Conservation (phyloP, 257 asterid species). For the Ilex aquifolium region DNA sequence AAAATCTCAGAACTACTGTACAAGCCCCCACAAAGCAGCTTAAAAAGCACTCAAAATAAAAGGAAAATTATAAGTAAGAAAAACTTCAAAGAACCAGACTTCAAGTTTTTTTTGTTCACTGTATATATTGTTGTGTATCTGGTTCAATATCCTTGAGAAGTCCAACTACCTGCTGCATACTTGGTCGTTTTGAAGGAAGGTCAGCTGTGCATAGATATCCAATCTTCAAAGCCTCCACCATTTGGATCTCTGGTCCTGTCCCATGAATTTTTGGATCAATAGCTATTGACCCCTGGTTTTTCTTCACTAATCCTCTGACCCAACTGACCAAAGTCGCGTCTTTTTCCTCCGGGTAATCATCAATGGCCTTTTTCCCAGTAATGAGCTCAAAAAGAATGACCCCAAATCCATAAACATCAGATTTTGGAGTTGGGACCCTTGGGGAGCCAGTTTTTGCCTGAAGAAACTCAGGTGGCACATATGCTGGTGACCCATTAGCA, state of each 20-base stretch:
- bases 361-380: slow-evolving; percentile 63
- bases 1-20: slow-evolving; percentile 33
- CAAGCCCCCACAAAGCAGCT: slow-evolving; percentile 18
- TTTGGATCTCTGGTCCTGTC: slow-evolving; percentile 52
- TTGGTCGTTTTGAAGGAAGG: slow-evolving; percentile 62
- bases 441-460: slow-evolving; percentile 43
- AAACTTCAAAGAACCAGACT: neutral
- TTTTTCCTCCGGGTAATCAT: slow-evolving; percentile 46
- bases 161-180: slow-evolving; percentile 90
- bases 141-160: slow-evolving; percentile 82
- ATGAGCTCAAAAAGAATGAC: slow-evolving; percentile 71
- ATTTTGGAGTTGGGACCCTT: slow-evolving; percentile 53
- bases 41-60: neutral
- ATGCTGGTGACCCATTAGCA: slow-evolving; percentile 56
- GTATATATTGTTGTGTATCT: slow-evolving; percentile 18
- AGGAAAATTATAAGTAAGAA: neutral
- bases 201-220: slow-evolving; percentile 91
- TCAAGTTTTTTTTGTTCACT: neutral
- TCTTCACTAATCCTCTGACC: slow-evolving; percentile 66
- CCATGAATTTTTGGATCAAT: slow-evolving; percentile 70
- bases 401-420: slow-evolving; percentile 78
- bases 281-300: slow-evolving; percentile 36
- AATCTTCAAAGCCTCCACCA: slow-evolving; percentile 70
- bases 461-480: slow-evolving; percentile 69
- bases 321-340: slow-evolving; percentile 54